These are phyloP conservation scores for Penicillium olsonii DNA, from an alignment of 2,329 filamentous ascomycete species.

Conservation along the genomic window DNA sequence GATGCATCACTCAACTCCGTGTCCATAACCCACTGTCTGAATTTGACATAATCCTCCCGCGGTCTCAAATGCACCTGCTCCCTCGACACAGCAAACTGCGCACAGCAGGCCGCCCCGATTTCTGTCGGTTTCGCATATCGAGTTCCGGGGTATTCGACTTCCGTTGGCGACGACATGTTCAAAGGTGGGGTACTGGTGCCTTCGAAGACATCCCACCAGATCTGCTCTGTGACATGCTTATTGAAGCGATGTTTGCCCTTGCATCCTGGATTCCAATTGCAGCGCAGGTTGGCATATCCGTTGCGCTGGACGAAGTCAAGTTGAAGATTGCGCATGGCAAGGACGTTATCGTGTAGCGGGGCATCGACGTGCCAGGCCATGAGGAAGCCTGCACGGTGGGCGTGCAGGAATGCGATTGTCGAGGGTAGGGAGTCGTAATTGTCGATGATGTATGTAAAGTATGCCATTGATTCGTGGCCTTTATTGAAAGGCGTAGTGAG, in stretches of 20 bases:
- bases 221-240: constrained; percentile 37
- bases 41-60: constrained; percentile 56
- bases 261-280: constrained; percentile 61
- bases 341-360: constrained; percentile 57
- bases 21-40: constrained; percentile 61
- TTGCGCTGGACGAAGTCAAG: constrained; percentile 53
- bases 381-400: constrained; percentile 52
- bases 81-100: constrained; percentile 64
- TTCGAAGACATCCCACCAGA: constrained; percentile 41
- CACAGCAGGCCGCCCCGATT: constrained; percentile 63
- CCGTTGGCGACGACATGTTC: constrained; percentile 24
- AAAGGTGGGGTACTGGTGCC: constrained; percentile 41
- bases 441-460: constrained; percentile 51
- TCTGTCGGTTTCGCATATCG: constrained; percentile 47
- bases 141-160: constrained; percentile 14
- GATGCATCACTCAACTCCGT: constrained; percentile 57
- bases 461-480: constrained; percentile 50
- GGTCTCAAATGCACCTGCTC: constrained; percentile 54
- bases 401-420: constrained; percentile 58
- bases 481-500: constrained; percentile 45
- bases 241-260: constrained; percentile 35
- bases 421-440: constrained; percentile 52
- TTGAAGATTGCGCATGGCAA: constrained; percentile 52
- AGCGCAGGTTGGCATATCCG: constrained; percentile 64
- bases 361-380: constrained; percentile 61